Conservation (phyloP, 192 early-diverging fungal species). For the Coemansia sp. region DNA sequence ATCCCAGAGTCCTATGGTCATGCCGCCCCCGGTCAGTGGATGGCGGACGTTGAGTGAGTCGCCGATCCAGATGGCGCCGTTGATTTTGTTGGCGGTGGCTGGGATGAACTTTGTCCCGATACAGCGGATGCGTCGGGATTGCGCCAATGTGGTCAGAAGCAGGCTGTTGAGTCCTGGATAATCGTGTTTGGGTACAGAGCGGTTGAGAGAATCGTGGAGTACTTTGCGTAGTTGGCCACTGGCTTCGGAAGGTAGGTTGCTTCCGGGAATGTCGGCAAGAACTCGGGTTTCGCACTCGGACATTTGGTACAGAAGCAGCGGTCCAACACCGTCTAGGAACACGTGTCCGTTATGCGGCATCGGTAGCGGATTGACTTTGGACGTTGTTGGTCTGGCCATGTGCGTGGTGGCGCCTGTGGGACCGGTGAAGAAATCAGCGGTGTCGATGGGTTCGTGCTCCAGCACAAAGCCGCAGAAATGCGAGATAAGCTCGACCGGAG, state of each 20-base stretch:
- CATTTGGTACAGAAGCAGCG: constrained; percentile 92
- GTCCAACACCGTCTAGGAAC: constrained; percentile 79
- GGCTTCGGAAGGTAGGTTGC: constrained; percentile 64
- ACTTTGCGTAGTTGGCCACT: constrained; percentile 50
- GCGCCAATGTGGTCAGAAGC: constrained; percentile 68
- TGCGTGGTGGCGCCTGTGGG: constrained; percentile 54
- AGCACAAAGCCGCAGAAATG: constrained; percentile 53
- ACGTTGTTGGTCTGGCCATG: background rate
- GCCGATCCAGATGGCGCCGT: constrained; percentile 83
- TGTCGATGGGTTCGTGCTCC: constrained; percentile 49
- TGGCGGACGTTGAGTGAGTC: constrained; percentile 98
- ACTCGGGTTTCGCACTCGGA: constrained; percentile 83
- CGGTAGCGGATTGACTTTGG: constrained; percentile 59
- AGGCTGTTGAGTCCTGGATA: constrained; percentile 61
- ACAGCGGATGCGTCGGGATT: constrained; percentile 66
- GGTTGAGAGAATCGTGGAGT: constrained; percentile 61
- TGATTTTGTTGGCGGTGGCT: constrained; percentile 66
- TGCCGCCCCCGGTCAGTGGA: constrained; percentile 93
- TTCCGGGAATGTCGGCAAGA: constrained; percentile 90
- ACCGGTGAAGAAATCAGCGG: constrained; percentile 81
- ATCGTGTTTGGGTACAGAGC: constrained; percentile 65
- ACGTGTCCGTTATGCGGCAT: constrained; percentile 90
- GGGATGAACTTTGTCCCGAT: constrained; percentile 94
- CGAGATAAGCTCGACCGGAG: constrained; percentile 30
- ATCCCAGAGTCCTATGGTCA: constrained; percentile 96